These are phyloP conservation scores for Colletotrichum brevisporum DNA, from an alignment of 2,329 filamentous ascomycete genomes.

Conservation along the genomic window DNA sequence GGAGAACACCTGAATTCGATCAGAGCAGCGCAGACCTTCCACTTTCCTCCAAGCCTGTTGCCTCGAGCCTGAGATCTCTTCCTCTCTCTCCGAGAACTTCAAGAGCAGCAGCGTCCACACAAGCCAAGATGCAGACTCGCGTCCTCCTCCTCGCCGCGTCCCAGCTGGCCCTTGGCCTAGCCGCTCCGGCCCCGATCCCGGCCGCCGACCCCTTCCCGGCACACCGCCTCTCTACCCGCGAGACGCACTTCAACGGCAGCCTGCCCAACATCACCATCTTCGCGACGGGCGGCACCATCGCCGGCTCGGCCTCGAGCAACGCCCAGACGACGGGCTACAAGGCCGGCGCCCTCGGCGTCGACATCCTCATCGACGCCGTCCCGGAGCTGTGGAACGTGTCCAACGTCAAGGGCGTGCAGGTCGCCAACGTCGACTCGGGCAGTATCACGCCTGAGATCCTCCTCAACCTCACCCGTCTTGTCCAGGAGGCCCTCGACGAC, in stretches of 20 bases:
- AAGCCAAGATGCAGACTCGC: slow-evolving; percentile 24
- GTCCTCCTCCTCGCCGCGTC: slow-evolving; percentile 27
- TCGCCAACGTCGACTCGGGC: slow-evolving; percentile 63
- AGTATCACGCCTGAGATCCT: slow-evolving; percentile 64
- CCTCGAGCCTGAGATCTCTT: background rate
- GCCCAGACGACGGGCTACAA: slow-evolving; percentile 61
- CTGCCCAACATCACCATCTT: slow-evolving; percentile 71
- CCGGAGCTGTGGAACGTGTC: slow-evolving; percentile 68
- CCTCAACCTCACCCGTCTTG: slow-evolving; percentile 61
- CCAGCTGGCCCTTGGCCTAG: slow-evolving; percentile 31
- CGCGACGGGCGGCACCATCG: slow-evolving; percentile 72
- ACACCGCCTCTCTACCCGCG: slow-evolving; percentile 25
- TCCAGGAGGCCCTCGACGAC: slow-evolving; percentile 62
- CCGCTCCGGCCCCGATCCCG: slow-evolving; percentile 24
- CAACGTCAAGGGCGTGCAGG: slow-evolving; percentile 67
- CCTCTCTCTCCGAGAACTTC: background rate
- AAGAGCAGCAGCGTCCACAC: no score
- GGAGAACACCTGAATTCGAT: background rate
- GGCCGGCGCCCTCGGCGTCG: slow-evolving; percentile 61
- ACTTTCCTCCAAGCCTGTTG: background rate
- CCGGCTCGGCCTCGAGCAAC: slow-evolving; percentile 63
- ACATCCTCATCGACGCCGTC: slow-evolving; percentile 67
- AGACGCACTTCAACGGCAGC: slow-evolving; percentile 52
- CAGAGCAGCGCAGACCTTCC: slow-evolving; percentile 7
- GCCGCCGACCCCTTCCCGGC: slow-evolving; percentile 21